These are phyloP conservation scores for Cystobasidium tubakii DNA, from an alignment of 768 basidiomycete species.

Conservation along the genomic window DNA sequence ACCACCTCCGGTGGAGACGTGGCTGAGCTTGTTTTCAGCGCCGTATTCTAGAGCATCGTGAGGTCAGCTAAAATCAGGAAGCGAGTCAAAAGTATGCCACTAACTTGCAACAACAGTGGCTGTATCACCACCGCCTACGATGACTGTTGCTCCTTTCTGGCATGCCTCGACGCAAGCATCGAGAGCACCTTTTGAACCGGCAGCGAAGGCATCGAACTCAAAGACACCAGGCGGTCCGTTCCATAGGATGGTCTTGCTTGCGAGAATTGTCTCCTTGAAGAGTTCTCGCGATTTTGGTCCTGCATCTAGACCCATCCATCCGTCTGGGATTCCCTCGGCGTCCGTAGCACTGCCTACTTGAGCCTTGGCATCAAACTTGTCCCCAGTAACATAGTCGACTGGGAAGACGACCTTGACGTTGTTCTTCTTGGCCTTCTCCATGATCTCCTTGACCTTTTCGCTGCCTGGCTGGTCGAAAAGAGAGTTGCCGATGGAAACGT, in stretches of 20 bases:
- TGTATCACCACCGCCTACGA: slow-evolving; percentile 82
- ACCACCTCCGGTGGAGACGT: slow-evolving; percentile 86
- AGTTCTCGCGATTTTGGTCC: slow-evolving; percentile 76
- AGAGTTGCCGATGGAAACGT: slow-evolving; percentile 85
- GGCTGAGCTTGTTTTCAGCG: slow-evolving; percentile 81
- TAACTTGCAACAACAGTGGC: slow-evolving; percentile 81
- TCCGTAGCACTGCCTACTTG: slow-evolving; percentile 75
- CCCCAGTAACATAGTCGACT: slow-evolving; percentile 84
- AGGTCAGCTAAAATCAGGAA: neutral
- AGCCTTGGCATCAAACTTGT: slow-evolving; percentile 92
- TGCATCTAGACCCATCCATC: slow-evolving; percentile 91
- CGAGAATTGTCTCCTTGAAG: slow-evolving; percentile 71
- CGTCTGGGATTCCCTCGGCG: slow-evolving; percentile 77
- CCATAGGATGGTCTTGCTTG: slow-evolving; percentile 95
- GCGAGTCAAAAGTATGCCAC: neutral
- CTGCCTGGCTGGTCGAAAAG: slow-evolving; percentile 86
- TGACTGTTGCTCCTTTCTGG: slow-evolving; percentile 76
- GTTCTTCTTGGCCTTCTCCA: slow-evolving; percentile 87
- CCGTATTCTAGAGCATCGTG: slow-evolving; percentile 54
- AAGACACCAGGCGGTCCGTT: slow-evolving; percentile 92
- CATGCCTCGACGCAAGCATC: slow-evolving; percentile 82
- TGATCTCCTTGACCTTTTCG: slow-evolving; percentile 70
- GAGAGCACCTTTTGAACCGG: slow-evolving; percentile 74
- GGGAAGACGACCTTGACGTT: slow-evolving; percentile 93
- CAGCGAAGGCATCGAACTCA: slow-evolving; percentile 86